Percentiles rank a stretch among this genome's conserved stretches.
phyloP scores from a whole-genome alignment of 306 rosid species.

The Cucumis melo region DNA sequence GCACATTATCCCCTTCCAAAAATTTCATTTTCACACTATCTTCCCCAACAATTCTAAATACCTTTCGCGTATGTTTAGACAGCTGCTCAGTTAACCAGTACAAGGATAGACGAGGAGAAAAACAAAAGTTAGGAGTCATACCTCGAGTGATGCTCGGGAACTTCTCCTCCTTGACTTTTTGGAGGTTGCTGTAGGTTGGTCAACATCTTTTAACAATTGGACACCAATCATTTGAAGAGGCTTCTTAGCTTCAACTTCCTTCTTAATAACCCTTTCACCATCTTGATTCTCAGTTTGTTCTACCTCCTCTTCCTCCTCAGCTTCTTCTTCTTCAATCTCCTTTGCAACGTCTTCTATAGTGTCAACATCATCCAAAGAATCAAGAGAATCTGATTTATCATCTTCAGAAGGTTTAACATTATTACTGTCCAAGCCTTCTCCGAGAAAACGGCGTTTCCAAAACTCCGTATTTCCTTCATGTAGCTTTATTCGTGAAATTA shows the following conservation, averaged over 20 bases:
- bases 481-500: conserved; percentile 67
- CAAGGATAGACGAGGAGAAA: background rate
- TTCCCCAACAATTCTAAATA: background rate
- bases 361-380: conserved; percentile 41
- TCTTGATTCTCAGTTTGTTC: conserved; percentile 64
- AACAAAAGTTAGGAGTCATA: conserved; percentile 8
- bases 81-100: background rate
- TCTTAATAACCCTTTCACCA: conserved; percentile 66
- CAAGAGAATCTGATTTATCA: conserved; percentile 28
- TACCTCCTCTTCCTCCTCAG: conserved; percentile 53
- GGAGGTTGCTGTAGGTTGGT: conserved; percentile 39
- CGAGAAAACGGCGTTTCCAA: conserved; percentile 87
- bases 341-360: conserved; percentile 42
- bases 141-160: conserved; percentile 38
- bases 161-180: conserved; percentile 48
- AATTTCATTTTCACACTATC: background rate
- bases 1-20: background rate
- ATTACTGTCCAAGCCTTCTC: conserved; percentile 49
- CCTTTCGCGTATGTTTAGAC: background rate
- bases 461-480: conserved; percentile 88
- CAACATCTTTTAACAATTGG: conserved; percentile 76
- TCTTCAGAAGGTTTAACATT: conserved; percentile 24
- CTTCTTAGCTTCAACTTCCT: conserved; percentile 64
- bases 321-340: conserved; percentile 71
- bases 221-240: conserved; percentile 98